Evolutionary conservation across 352 stramenopile genomes (phyloP).

Genomic region (Phytopythium kandeliae): DNA sequence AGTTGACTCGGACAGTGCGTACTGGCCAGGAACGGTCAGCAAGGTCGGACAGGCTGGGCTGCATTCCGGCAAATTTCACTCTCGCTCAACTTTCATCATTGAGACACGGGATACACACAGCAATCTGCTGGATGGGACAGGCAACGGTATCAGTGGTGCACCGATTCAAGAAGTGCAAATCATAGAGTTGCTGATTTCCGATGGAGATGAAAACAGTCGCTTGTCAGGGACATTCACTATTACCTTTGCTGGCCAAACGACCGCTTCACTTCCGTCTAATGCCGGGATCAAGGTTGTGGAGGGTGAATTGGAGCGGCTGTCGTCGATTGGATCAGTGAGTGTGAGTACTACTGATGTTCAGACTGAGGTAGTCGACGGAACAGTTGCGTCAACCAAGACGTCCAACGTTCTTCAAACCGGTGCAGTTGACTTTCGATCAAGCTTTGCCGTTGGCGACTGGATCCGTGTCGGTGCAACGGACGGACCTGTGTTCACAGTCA

Average conservation of each 20-base stretch:
- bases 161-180: conserved; percentile 90
- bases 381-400: conserved; percentile 71
- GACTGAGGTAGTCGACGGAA: conserved; percentile 43
- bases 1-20: conserved; percentile 45
- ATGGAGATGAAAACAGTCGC: conserved; percentile 16
- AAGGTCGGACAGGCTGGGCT: conserved; percentile 52
- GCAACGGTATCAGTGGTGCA: conserved; percentile 37
- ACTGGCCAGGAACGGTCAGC: conserved; percentile 55
- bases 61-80: conserved; percentile 61
- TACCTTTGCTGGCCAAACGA: conserved; percentile 53
- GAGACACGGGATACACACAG: conserved; percentile 88
- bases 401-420: conserved; percentile 61
- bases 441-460: conserved; percentile 88
- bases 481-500: conserved; percentile 86
- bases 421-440: conserved; percentile 37
- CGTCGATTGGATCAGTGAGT: conserved; percentile 75
- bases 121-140: conserved; percentile 87
- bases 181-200: conserved; percentile 71
- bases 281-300: conserved; percentile 77
- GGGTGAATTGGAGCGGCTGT: conserved; percentile 75
- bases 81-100: conserved; percentile 85
- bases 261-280: conserved; percentile 45
- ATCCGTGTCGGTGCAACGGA: conserved; percentile 82
- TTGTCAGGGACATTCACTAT: conserved; percentile 80
- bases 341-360: conserved; percentile 89